Percentiles rank a stretch among this genome's conserved stretches.
These are phyloP conservation scores for Suillus subaureus DNA, from an alignment of 768 basidiomycete species.

Conservation along the genomic window DNA sequence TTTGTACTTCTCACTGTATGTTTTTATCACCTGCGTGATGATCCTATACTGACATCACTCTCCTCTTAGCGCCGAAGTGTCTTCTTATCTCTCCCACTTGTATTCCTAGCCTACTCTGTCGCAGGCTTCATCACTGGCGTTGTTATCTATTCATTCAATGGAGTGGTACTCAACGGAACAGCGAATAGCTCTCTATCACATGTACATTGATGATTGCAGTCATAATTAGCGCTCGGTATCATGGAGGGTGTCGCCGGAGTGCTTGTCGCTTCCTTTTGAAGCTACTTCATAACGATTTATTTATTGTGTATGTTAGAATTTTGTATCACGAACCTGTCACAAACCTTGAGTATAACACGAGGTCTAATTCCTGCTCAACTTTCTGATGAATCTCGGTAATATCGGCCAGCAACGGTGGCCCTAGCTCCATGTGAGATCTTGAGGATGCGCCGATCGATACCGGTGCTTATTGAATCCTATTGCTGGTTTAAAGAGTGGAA, in stretches of 20 bases:
- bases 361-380: not conserved
- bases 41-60: not conserved
- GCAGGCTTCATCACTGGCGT: conserved; percentile 68
- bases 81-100: conserved; percentile 70
- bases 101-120: conserved; percentile 72
- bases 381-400: not conserved
- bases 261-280: conserved; percentile 48
- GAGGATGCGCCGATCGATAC: too few relatives aligned
- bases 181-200: conserved; percentile 31
- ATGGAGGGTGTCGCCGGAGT: conserved; percentile 67
- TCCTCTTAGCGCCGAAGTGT: conserved; percentile 50
- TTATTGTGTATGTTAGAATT: not conserved
- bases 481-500: too few relatives aligned
- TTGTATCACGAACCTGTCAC: not conserved
- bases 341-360: not conserved
- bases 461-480: too few relatives aligned
- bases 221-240: conserved; percentile 62
- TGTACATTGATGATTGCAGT: conserved; percentile 56
- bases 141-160: conserved; percentile 66
- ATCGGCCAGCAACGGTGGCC: not conserved
- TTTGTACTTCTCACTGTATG: conserved; percentile 57
- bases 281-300: not conserved
- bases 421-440: too few relatives aligned
- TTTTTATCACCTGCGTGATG: conserved; percentile 14
- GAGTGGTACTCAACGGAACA: conserved; percentile 42